A percentile compares a stretch with the other conserved stretches of the same genome.
phyloP scores from a whole-genome alignment of 441 rosid genomes.

The Monsonia emarginata region DNA sequence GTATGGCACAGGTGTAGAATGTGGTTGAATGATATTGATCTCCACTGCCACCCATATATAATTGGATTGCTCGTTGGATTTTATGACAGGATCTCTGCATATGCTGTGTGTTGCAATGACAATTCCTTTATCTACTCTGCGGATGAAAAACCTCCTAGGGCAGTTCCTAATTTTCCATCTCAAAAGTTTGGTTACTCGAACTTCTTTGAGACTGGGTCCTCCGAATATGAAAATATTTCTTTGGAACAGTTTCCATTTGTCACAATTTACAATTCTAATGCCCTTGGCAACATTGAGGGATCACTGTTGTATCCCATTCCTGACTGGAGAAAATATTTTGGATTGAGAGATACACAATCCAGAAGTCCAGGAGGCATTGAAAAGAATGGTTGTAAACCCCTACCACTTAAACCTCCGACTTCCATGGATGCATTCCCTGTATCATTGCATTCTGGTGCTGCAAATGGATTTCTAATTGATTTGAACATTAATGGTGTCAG shows the following conservation, averaged over 20 bases:
- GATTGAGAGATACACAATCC: slow-evolving; percentile 29
- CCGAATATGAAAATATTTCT: slow-evolving; percentile 46
- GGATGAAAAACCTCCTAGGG: slow-evolving; percentile 25
- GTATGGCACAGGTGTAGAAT: slow-evolving; percentile 33
- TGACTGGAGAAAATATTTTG: slow-evolving; percentile 55
- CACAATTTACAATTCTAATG: slow-evolving; percentile 43
- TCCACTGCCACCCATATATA: slow-evolving; percentile 74
- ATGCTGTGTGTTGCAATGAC: slow-evolving; percentile 25
- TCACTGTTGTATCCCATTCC: slow-evolving; percentile 38
- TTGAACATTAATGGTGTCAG: slow-evolving; percentile 39
- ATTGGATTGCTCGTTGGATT: slow-evolving; percentile 48
- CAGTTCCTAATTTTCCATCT: slow-evolving; percentile 35
- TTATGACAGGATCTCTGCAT: slow-evolving; percentile 38
- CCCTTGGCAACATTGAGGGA: slow-evolving; percentile 46
- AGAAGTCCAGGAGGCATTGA: slow-evolving; percentile 30
- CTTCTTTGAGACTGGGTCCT: slow-evolving; percentile 44
- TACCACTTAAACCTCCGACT: slow-evolving; percentile 16
- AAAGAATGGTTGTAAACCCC: slow-evolving; percentile 24
- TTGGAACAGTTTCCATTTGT: slow-evolving; percentile 65
- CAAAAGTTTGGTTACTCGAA: slow-evolving; percentile 74
- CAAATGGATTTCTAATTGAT: slow-evolving; percentile 33
- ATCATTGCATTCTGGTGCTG: slow-evolving; percentile 19
- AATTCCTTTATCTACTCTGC: slow-evolving; percentile 20
- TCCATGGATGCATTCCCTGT: slow-evolving; percentile 19
- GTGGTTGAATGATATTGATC: slow-evolving; percentile 53